Evolutionary conservation across 169 alveolate genomes (phyloP), one percentile per base, ranked within the genome.

Genomic region (Plasmodium billcollinsi): DNA sequence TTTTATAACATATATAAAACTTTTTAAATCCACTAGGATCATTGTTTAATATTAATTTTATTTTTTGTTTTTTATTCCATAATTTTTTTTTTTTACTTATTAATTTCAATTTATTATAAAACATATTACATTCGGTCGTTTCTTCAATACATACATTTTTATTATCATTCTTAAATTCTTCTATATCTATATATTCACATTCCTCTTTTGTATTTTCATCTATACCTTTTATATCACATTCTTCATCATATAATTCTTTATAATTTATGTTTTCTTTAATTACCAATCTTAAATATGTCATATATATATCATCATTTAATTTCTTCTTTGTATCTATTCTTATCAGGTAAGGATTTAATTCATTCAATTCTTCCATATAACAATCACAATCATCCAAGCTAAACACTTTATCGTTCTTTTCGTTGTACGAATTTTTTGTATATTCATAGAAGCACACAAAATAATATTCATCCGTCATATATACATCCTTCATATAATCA

Each of bases 361-460:
- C 83, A 45, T 83, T 83, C 15, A 83, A 4, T 15, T 83, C 91
- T 2, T 43, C 39, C 39, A 83, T 54, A 49, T 24, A 83, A 58
- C 80, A 83, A 49, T 69, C 83, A 21, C 39, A 50, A 15, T 83
- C 43, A 14, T 83, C 73, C 39, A 43, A 5, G 12, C 59, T 47
- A 61, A 83, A 83, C 14, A 12, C 15, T 50, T 29, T 45, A 8
- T 69, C 50, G 7, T 83, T 43, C 4, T 83, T 65, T 72, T 83
- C 83, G 18, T 43, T 4, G 18, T 69, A 69, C 12, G 47, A 43
- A 8, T 54, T 83, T 72, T 83, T 83, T 56, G 59, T 18, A 73
- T 83, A 83, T 15, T 83, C 91, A 56, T 70, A 54, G 33, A 83
- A 83, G n/a, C 78, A 63, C 18, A 78, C 80, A 78, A 65, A 78